Base-by-base conservation (phyloP, 108 stramenopile species). In the Fragilariopsis cylindrus region DNA sequence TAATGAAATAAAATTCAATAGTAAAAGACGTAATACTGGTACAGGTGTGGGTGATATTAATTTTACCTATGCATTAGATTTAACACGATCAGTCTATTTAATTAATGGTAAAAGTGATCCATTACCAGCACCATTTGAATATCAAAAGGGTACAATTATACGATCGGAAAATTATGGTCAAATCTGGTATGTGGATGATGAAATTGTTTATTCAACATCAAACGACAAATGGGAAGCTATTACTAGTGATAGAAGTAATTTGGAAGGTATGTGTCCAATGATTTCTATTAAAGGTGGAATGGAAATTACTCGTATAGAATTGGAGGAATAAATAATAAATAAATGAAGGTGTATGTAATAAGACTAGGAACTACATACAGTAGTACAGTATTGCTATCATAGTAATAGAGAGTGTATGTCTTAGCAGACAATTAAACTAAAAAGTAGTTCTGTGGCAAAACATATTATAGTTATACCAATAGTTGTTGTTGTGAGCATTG, bases 91-190 rank as follows among this genome's bases (percentile, higher is more conserved):
- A 0, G 5, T 11, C 0, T 60, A 41, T 60, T 0, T 60, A 5
- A n/a, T 45, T 16, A 40, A 45, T 7, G 42, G 62, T 18, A 9
- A 60, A 21, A 52, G 50, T 13, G 50, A 9, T 52, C 50, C 13
- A 52, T 13, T 60, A 0, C 58, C 16, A 4, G 58, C 30, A 60
- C 12, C 19, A 11, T 11, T 54, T 21, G 74, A 75, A 0, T 15
- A 54, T 30, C 74, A 62, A 63, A 64, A 58, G 57, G 67, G 54
- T 0, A 43, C 75, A 16, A 55, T 50, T 12, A 57, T 68, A 1
- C 66, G 67, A 41, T 15, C 75, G 0, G 39, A 69, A 21, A 39
- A 68, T 46, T 50, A 5, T 9, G 67, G 54, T 12, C 48, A 7
- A 48, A 42, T 45, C 9, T 57, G 54, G 45, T 41, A 52, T 50